These are phyloP conservation scores for Plectosphaerella cucumerina DNA, from an alignment of 2,329 filamentous ascomycete species.

Conservation along the genomic window DNA sequence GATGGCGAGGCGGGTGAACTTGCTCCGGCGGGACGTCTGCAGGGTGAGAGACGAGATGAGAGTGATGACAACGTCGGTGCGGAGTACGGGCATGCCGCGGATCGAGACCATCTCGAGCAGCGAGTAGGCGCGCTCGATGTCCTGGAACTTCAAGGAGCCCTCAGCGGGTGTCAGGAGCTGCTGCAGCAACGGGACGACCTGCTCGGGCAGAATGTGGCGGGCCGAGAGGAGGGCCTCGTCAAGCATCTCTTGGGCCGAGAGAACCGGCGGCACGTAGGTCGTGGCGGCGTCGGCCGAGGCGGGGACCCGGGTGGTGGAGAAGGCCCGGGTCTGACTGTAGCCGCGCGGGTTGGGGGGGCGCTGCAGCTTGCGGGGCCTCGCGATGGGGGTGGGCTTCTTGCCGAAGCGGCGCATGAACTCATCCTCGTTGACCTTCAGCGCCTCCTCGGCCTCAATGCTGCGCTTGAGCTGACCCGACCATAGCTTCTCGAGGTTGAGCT, in stretches of 20 bases:
- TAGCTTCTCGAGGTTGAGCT: conserved; percentile 49
- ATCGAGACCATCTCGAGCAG: conserved; percentile 41
- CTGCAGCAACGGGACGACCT: conserved; percentile 31
- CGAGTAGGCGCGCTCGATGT: conserved; percentile 35
- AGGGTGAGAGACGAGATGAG: conserved; percentile 34
- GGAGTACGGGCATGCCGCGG: conserved; percentile 37
- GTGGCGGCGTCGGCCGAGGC: conserved; percentile 1
- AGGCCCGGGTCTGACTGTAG: conserved; percentile 22
- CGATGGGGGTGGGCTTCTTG: conserved; percentile 3
- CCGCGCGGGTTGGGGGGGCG: background rate
- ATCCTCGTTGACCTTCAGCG: conserved; percentile 8
- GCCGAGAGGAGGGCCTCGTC: conserved; percentile 34
- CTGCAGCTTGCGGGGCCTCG: background rate
- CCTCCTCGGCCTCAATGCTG: conserved; percentile 14
- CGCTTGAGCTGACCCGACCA: conserved; percentile 41
- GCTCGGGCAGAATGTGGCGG: conserved; percentile 26
- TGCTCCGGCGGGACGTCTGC: background rate
- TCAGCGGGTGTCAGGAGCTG: conserved; percentile 25
- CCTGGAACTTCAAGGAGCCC: conserved; percentile 19
- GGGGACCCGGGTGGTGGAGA: conserved; percentile 24
- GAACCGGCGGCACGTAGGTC: background rate
- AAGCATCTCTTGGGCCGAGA: conserved; percentile 15
- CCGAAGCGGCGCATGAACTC: conserved; percentile 16
- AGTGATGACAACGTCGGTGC: conserved; percentile 43
- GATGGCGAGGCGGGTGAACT: background rate